Percentiles rank a stretch among this genome's conserved stretches.
Evolutionary conservation across 768 basidiomycete species (phyloP).

Genomic region (Tricholoma bakamatsutake): DNA sequence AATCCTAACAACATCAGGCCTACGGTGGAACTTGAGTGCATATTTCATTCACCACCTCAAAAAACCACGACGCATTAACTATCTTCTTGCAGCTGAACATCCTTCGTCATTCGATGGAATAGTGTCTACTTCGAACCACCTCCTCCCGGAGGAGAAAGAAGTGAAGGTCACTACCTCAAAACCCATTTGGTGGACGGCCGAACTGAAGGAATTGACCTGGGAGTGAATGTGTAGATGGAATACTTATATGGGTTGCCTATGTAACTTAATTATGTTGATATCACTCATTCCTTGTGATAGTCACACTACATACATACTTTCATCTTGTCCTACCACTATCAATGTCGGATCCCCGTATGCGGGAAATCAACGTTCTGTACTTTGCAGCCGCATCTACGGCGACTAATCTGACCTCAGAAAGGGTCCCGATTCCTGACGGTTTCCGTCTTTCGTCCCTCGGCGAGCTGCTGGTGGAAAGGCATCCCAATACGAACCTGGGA

Average conservation of each 20-base stretch:
- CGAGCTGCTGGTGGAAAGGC: constrained; percentile 44
- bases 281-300: background rate
- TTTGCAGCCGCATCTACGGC: constrained; percentile 67
- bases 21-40: constrained; percentile 87
- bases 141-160: constrained; percentile 55
- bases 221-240: background rate
- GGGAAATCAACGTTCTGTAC: constrained; percentile 43
- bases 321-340: constrained; percentile 6
- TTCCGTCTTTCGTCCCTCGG: constrained; percentile 48
- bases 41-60: constrained; percentile 3
- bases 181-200: constrained; percentile 90
- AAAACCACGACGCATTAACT: background rate
- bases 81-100: constrained; percentile 37
- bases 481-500: constrained; percentile 45
- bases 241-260: background rate
- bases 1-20: constrained; percentile 72
- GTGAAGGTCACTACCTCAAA: constrained; percentile 74
- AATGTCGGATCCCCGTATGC: constrained; percentile 4
- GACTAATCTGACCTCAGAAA: constrained; percentile 51
- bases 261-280: background rate
- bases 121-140: constrained; percentile 92
- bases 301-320: background rate
- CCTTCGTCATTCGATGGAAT: constrained; percentile 79
- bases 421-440: constrained; percentile 39
- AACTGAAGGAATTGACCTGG: constrained; percentile 38